These are phyloP conservation scores for Podosphaera fusca DNA, from an alignment of 2,329 filamentous ascomycete genomes.

Conservation along the genomic window DNA sequence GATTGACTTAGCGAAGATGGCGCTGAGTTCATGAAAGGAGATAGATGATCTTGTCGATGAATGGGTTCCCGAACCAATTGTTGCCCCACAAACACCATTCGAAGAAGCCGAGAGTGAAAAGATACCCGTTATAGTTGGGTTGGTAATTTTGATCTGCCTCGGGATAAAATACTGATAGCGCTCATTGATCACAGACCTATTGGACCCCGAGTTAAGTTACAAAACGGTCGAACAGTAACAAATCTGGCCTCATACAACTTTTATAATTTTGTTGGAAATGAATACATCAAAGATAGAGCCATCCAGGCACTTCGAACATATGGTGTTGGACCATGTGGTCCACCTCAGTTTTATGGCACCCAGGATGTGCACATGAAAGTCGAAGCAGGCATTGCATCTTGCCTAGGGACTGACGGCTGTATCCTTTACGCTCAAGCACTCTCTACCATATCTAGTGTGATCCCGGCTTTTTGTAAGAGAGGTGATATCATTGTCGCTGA, in stretches of 20 bases:
- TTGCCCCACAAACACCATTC: constrained; percentile 45
- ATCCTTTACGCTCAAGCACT: constrained; percentile 95
- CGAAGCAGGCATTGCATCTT: constrained; percentile 77
- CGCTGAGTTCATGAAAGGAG: constrained; percentile 28
- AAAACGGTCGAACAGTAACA: constrained; percentile 69
- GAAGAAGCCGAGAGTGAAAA: constrained; percentile 71
- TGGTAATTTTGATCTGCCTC: constrained; percentile 10
- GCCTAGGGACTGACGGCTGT: constrained; percentile 66
- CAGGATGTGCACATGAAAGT: constrained; percentile 97
- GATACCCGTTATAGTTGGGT: constrained; percentile 74
- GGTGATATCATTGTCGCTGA: constrained; percentile 95
- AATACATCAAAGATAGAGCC: constrained; percentile 81
- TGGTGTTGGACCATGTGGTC: constrained; percentile 87
- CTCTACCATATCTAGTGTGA: constrained; percentile 88
- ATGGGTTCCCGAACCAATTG: constrained; percentile 85
- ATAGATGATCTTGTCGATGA: constrained; percentile 94
- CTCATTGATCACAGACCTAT: constrained; percentile 36
- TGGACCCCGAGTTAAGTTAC: constrained; percentile 71
- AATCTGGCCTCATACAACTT: constrained; percentile 94
- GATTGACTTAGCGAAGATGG: neutral
- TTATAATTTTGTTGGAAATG: constrained; percentile 89
- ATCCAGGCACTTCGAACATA: constrained; percentile 86
- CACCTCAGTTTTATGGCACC: constrained; percentile 93
- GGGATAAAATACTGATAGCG: constrained; percentile 1
- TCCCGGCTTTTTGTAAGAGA: constrained; percentile 89